These are phyloP conservation scores for Tricholoma matsutake DNA, from an alignment of 768 basidiomycete genomes.

Conservation along the genomic window DNA sequence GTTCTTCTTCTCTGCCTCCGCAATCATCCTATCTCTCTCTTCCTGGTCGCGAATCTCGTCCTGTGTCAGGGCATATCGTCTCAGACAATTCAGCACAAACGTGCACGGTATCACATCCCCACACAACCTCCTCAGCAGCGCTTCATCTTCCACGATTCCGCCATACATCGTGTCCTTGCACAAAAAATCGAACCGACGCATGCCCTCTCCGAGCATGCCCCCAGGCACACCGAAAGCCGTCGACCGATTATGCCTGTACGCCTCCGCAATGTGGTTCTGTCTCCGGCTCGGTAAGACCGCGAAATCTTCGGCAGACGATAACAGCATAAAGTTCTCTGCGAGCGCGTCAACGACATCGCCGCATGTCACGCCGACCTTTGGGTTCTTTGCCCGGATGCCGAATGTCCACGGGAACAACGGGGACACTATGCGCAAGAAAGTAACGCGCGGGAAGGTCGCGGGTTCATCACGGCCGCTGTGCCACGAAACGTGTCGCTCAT, in stretches of 20 bases:
- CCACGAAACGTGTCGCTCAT: constrained; percentile 62
- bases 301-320: constrained; percentile 53
- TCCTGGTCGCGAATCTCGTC: constrained; percentile 50
- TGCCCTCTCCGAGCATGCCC: constrained; percentile 57
- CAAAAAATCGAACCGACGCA: constrained; percentile 69
- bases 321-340: constrained; percentile 45
- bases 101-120: constrained; percentile 54
- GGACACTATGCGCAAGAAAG: constrained; percentile 51
- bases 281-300: constrained; percentile 33
- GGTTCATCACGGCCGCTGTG: constrained; percentile 59
- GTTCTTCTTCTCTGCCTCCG: background rate
- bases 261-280: constrained; percentile 42
- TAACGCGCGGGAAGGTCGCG: constrained; percentile 62
- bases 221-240: constrained; percentile 64
- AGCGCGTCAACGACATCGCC: constrained; percentile 62
- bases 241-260: constrained; percentile 67
- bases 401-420: constrained; percentile 55
- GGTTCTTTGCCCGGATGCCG: constrained; percentile 40
- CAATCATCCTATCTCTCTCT: constrained; percentile 27
- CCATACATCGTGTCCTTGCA: constrained; percentile 57
- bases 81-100: constrained; percentile 54
- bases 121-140: constrained; percentile 39
- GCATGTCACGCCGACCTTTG: constrained; percentile 58
- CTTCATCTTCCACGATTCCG: constrained; percentile 50
- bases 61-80: constrained; percentile 43